Evolutionary conservation across 2,329 filamentous ascomycete species (phyloP).

Genomic region (Pyrenophora seminiperda): DNA sequence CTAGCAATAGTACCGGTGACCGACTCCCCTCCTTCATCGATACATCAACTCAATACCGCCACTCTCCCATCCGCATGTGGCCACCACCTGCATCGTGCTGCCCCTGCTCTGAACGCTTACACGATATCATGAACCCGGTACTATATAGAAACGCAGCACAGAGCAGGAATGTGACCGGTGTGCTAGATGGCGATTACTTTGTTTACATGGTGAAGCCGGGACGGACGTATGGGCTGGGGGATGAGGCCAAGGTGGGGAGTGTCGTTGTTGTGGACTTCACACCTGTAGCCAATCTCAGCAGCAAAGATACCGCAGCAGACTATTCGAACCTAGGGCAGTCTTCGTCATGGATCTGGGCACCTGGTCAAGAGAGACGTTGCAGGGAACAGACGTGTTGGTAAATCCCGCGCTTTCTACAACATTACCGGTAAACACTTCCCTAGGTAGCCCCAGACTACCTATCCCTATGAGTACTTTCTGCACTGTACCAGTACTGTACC

Average conservation of each 20-base stretch:
- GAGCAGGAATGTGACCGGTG: conserved; percentile 32
- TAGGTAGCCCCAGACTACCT: no score
- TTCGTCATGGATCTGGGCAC: no score
- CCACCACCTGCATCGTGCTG: conserved; percentile 37
- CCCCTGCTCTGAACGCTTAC: conserved; percentile 36
- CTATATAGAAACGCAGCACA: conserved; percentile 8
- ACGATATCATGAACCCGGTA: conserved; percentile 41
- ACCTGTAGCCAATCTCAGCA: no score
- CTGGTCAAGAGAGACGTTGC: no score
- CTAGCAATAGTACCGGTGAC: conserved; percentile 1
- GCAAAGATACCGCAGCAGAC: no score
- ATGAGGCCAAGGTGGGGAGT: conserved; percentile 30
- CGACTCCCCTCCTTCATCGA: conserved; percentile 18
- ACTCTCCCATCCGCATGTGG: conserved; percentile 43
- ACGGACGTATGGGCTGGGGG: conserved; percentile 24
- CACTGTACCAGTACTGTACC: no score
- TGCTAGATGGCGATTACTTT: conserved; percentile 40
- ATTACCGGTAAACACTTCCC: no score
- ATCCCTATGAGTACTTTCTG: no score
- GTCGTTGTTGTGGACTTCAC: conserved; percentile 45
- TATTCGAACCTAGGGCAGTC: no score
- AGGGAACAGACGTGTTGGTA: no score
- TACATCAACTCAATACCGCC: conserved; percentile 28
- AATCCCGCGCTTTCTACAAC: no score
- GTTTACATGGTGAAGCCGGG: conserved; percentile 43